Evolutionary conservation across 306 rosid genomes (phyloP), one percentile per base, ranked within the genome.

Genomic region (Argentina anserina): DNA sequence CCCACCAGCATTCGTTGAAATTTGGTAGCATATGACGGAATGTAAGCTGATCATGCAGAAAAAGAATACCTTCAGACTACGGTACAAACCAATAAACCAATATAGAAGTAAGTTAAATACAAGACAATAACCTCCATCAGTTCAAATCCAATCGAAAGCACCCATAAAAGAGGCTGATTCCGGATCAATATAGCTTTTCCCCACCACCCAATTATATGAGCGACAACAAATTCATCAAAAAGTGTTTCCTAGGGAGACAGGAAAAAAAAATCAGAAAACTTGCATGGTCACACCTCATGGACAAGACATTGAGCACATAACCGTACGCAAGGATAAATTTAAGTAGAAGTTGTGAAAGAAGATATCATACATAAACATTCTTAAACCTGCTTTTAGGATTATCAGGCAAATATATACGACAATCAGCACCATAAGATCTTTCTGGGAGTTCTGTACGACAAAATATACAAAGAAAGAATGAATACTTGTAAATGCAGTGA

Each of bases 1-100:
- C 99, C 99, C 99, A 91, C 99, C 99, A 95, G 87, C 97, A 91
- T 75, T 95, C 99, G 17, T 95, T 95, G 95, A 95, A 95, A 81
- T 95, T 95, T 2, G 97, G 97, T 63, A 95, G 82, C 97, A 90
- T 95, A 75, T 95, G 99, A 77, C 99, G 92, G 84, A 95, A 95
- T 71, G 99, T 95, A 72, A 83, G 80, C 99, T 95, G 96, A 78
- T 67, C 72, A 79, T 46, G 70, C 60, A 75, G 29, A 73, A 47
- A 69, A 28, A 67, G 65, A 76, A 29, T 67, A 73, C 65, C 71
- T 31, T 21, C 36, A 67, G 21, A 70, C 63, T 56, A 76, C 39
- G 67, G 73, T 9, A 67, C 26, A n/a, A 56, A 47, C 70, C 72
- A 43, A 43, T 75, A 49, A 50, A 72, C 46, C 53, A 56, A 41